Evolutionary conservation across 352 stramenopile genomes (phyloP), one percentile per base, ranked within the genome.

Genomic region (Globisporangium camurandrum): DNA sequence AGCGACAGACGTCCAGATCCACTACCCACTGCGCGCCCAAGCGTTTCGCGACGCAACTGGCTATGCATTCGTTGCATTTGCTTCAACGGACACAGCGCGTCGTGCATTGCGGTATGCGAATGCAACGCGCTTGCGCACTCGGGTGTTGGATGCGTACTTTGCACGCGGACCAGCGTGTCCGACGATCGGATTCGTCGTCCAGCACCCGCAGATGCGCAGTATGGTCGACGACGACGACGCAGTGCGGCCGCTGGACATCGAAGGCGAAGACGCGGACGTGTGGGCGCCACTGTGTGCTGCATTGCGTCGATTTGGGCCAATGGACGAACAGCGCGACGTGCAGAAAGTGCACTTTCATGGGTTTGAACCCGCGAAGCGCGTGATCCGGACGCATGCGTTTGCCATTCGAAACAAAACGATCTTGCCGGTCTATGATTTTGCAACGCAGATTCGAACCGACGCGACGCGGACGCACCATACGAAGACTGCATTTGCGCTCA

Each of bases 61-160:
- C 7, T 91, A 86, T 44, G 77, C 76, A 27, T 91, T 91, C 30
- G 73, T 86, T 38, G 84, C 69, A 38, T 53, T 88, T 30, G 62
- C 75, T 7, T 67, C 75, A 14, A 73, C 69, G 16, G 45, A 75
- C n/a, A 57, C 72, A 39, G 72, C 80, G 5, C 62, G 67, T 7
- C 61, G 84, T 45, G 67, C 69, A 6, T 86, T 91, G 28, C 62
- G 62, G 20, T 85, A 62, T 40, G 60, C 79, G 19, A 56, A 51
- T 6, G 54, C 39, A 3, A 66, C 64, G 37, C 71, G 75, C 42
- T 79, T 72, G 7, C 59, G 57, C 11, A 67, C 65, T 4, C 64
- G 64, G 0, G 49, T 53, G 11, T 55, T 91, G 27, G 71, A 82
- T 20, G 73, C 64, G 3, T 82, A 87, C 57, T 91, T 86, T 54